phyloP scores from a whole-genome alignment of 768 basidiomycete species.

The Dentipellis sp. region DNA sequence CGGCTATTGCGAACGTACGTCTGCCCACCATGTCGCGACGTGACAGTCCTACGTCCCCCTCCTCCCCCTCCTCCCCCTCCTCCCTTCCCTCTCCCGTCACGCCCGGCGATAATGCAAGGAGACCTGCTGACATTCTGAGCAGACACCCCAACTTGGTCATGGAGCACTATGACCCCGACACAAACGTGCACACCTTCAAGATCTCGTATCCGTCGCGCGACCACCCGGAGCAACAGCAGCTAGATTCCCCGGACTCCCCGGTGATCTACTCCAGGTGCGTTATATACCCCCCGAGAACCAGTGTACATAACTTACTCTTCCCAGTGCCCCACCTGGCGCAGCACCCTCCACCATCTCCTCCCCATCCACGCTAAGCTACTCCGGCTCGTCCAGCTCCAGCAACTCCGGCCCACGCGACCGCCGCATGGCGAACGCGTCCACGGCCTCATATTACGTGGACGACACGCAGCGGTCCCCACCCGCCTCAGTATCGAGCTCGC shows the following conservation, averaged over 20 bases:
- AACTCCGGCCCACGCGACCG: background rate
- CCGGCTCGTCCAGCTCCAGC: background rate
- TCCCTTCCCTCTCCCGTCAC: no score
- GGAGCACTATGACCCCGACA: conserved; percentile 4
- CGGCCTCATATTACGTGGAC: background rate
- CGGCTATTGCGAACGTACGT: background rate
- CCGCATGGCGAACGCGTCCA: background rate
- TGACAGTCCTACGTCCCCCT: no score
- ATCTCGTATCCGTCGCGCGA: conserved; percentile 1
- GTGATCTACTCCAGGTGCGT: background rate
- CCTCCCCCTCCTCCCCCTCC: no score
- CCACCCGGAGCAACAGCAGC: background rate
- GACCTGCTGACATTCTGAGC: background rate
- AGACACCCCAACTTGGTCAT: conserved; percentile 8
- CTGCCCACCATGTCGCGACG: background rate
- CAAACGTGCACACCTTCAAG: conserved; percentile 9
- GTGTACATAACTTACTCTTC: background rate
- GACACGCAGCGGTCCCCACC: background rate
- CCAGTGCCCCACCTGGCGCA: background rate
- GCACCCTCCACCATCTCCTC: background rate
- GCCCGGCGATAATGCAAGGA: no score
- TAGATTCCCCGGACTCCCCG: background rate
- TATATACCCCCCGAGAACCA: background rate
- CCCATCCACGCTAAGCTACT: background rate
- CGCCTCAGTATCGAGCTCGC: background rate